Conservation (phyloP, 2,329 filamentous ascomycete species). For the Pyrenochaeta sp. region DNA sequence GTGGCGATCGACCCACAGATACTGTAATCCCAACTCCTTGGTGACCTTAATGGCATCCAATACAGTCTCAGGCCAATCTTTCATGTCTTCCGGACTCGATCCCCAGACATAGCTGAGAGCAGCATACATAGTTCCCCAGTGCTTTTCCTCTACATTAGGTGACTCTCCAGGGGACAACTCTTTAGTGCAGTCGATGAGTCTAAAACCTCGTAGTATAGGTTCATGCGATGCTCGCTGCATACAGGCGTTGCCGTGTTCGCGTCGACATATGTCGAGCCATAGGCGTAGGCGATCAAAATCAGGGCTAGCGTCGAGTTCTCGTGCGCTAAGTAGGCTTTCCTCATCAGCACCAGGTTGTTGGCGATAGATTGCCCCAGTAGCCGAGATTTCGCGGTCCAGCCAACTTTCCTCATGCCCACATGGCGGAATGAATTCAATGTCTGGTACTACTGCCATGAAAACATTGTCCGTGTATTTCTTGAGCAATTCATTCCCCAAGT, state of each 20-base stretch:
- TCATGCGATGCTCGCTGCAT: constrained; percentile 10
- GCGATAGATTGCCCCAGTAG: constrained; percentile 12
- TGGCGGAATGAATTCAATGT: constrained; percentile 8
- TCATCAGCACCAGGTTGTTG: background rate
- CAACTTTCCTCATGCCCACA: constrained; percentile 11
- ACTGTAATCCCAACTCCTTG: constrained; percentile 4
- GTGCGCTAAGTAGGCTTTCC: constrained; percentile 1
- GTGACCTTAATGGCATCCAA: constrained; percentile 14
- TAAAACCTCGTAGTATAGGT: constrained; percentile 11
- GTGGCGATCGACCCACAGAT: constrained; percentile 18
- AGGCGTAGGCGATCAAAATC: constrained; percentile 2
- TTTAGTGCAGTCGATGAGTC: constrained; percentile 16
- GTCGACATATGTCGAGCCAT: constrained; percentile 13
- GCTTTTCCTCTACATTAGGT: constrained; percentile 13
- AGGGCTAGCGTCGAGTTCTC: constrained; percentile 2
- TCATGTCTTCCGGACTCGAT: background rate
- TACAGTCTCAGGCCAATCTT: constrained; percentile 12
- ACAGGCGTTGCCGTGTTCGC: constrained; percentile 9
- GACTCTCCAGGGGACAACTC: background rate
- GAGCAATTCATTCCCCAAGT: background rate
- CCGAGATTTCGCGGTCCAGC: constrained; percentile 16
- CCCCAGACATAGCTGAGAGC: constrained; percentile 28
- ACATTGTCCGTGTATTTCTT: constrained; percentile 5
- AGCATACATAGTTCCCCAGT: constrained; percentile 16
- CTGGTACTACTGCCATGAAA: constrained; percentile 22